Percentiles rank a stretch among this genome's conserved stretches.
These are phyloP conservation scores for Catenaria anguillulae DNA, from an alignment of 371 early-diverging fungal species.

Conservation along the genomic window DNA sequence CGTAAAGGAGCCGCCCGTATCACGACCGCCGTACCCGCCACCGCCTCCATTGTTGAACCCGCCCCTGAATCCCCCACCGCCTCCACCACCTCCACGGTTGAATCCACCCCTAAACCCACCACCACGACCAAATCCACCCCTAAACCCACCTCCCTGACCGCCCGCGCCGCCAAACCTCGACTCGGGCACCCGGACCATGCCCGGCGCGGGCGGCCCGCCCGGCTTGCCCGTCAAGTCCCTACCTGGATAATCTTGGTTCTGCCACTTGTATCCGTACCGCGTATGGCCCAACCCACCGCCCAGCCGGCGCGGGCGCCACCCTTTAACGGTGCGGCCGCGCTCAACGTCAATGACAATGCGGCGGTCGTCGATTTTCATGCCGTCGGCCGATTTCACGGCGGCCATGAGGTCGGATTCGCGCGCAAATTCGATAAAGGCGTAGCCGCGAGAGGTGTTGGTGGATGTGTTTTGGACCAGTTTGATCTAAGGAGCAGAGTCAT, in stretches of 20 bases:
- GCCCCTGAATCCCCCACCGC: conserved; percentile 13
- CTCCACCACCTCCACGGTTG: conserved; percentile 13
- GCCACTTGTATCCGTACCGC: conserved; percentile 43
- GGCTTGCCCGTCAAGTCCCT: conserved; percentile 25
- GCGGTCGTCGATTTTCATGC: conserved; percentile 66
- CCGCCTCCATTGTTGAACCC: conserved; percentile 15
- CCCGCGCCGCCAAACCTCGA: conserved; percentile 15
- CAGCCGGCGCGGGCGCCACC: conserved; percentile 80
- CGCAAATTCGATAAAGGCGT: conserved; percentile 91
- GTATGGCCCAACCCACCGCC: conserved; percentile 86
- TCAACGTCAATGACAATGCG: conserved; percentile 89
- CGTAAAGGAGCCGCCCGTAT: too few species aligned
- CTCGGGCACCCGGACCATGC: conserved; percentile 21
- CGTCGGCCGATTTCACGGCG: conserved; percentile 82
- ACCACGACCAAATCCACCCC: conserved; percentile 7
- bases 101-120: not conserved
- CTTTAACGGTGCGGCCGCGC: conserved; percentile 88
- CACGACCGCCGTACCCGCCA: conserved; percentile 10
- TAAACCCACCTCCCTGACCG: conserved; percentile 4
- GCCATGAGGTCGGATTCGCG: conserved; percentile 80
- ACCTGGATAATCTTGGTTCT: conserved; percentile 35
- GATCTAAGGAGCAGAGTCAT: conserved; percentile 5
- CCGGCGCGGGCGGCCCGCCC: conserved; percentile 23
- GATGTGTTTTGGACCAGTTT: conserved; percentile 38
- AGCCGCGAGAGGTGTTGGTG: conserved; percentile 60